These are phyloP conservation scores for Davidsoniella neocaledoniae DNA, from an alignment of 2,329 filamentous ascomycete genomes.

Conservation along the genomic window DNA sequence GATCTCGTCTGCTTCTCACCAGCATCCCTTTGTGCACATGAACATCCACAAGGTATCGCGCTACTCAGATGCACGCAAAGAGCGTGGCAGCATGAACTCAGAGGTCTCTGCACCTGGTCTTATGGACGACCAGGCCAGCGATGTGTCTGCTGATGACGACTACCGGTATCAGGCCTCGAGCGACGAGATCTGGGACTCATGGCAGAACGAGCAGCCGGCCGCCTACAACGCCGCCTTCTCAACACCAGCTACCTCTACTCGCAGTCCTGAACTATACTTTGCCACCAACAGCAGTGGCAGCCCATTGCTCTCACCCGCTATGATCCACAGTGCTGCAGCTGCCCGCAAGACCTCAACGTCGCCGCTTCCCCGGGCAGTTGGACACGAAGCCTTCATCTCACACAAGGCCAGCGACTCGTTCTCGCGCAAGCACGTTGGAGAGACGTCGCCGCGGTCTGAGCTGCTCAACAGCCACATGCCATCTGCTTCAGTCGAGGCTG, in stretches of 20 bases:
- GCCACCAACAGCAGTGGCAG: neutral
- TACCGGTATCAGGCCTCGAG: slow-evolving; percentile 29
- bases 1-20: slow-evolving; percentile 10
- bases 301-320: slow-evolving; percentile 2
- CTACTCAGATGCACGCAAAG: slow-evolving; percentile 14
- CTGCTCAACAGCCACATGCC: neutral
- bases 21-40: slow-evolving; percentile 5
- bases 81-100: slow-evolving; percentile 29
- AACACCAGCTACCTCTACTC: slow-evolving; percentile 12
- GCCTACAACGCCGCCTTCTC: slow-evolving; percentile 2
- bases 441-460: neutral
- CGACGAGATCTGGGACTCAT: slow-evolving; percentile 34
- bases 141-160: slow-evolving; percentile 34
- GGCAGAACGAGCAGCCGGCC: slow-evolving; percentile 21
- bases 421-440: slow-evolving; percentile 3
- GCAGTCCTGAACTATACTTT: slow-evolving; percentile 5
- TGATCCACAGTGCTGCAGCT: neutral
- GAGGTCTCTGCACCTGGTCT: slow-evolving; percentile 30
- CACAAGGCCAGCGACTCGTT: slow-evolving; percentile 12
- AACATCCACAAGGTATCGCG: slow-evolving; percentile 9
- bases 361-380: slow-evolving; percentile 5
- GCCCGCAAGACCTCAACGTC: slow-evolving; percentile 2
- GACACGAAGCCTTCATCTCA: slow-evolving; percentile 12
- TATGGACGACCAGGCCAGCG: slow-evolving; percentile 33
- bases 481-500: neutral